These are phyloP conservation scores for Vitis hybrid DNA, from an alignment of 177 flowering plant species.

Conservation along the genomic window DNA sequence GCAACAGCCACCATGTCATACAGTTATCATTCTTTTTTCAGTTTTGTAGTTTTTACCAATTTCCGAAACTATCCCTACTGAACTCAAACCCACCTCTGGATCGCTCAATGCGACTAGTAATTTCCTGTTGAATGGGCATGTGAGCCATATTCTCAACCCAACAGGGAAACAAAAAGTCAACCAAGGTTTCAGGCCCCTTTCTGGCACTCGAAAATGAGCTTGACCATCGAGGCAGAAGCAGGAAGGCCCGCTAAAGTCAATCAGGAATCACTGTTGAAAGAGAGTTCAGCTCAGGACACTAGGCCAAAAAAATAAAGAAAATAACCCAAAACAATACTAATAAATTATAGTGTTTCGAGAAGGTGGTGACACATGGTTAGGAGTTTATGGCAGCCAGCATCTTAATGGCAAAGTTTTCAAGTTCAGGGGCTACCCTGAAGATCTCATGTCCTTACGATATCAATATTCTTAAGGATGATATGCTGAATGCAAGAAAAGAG, in stretches of 20 bases:
- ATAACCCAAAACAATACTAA: neutral
- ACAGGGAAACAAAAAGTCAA: constrained; percentile 26
- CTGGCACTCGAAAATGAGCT: constrained; percentile 17
- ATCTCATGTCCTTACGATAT: too few species aligned
- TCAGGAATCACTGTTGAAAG: constrained; percentile 6
- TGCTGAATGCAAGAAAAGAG: neutral
- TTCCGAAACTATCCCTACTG: neutral
- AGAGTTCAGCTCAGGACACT: constrained; percentile 6
- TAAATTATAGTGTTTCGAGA: neutral
- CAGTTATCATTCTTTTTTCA: neutral
- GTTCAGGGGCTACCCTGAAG: too few species aligned
- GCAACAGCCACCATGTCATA: constrained; percentile 9
- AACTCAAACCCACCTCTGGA: neutral
- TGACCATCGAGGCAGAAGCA: neutral
- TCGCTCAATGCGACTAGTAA: constrained; percentile 2
- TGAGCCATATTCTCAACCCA: constrained; percentile 8
- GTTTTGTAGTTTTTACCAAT: neutral
- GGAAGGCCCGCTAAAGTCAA: constrained; percentile 13
- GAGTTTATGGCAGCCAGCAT: too few species aligned
- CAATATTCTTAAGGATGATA: too few species aligned
- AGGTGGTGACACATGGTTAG: too few species aligned
- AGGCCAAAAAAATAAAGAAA: neutral
- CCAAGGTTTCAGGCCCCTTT: constrained; percentile 12
- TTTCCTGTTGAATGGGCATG: neutral
- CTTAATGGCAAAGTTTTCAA: too few species aligned